Base-by-base conservation (phyloP, 148 eudicot species). In the Fagopyrum homotropicum region DNA sequence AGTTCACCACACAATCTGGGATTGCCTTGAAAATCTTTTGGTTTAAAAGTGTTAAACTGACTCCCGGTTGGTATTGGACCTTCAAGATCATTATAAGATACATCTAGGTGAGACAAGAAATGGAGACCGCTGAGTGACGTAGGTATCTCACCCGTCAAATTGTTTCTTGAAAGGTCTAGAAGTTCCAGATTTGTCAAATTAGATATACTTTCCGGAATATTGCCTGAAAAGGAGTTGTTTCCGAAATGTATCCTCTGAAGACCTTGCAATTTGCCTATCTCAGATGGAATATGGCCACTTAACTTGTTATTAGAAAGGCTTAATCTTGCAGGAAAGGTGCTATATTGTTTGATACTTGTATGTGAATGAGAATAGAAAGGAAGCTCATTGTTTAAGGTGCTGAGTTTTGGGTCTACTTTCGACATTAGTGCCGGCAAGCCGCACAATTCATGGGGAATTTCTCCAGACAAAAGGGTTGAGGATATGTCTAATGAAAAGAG, bases 401-500 rank as follows among this genome's bases (percentile, higher is more conserved):
- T 63, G 17, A 81, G 77, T 3, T 51, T 51, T 0, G 55, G 14
- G 26, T 78, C 80, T 59, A 75, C 73, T 64, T 82, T 83, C 56
- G 88, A 80, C 76, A 83, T 50, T 66, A 93, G 66, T 40, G 85
- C 85, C 3, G 84, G 86, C 56, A 90, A 72, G 47, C 29, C 66
- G 46, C 75, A 83, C 57, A 90, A 81, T 45, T 79, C 79, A 71
- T 56, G 40, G 0, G 96, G 93, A 76, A 89, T 86, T 50, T 61
- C 76, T 74, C 96, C 96, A 30, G 75, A 52, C 1, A 90, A 88
- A 63, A 22, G 74, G 57, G 89, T 93, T 15, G 40, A 64, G 4
- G 96, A 86, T 83, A 93, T 83, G 77, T 89, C 93, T 45, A 93
- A 69, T 79, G 88, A 90, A 80, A 89, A 93, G 17, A 93, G 83